Evolutionary conservation across 768 basidiomycete genomes (phyloP), one percentile per base, ranked within the genome.

Genomic region (Tephrocybe sp.): DNA sequence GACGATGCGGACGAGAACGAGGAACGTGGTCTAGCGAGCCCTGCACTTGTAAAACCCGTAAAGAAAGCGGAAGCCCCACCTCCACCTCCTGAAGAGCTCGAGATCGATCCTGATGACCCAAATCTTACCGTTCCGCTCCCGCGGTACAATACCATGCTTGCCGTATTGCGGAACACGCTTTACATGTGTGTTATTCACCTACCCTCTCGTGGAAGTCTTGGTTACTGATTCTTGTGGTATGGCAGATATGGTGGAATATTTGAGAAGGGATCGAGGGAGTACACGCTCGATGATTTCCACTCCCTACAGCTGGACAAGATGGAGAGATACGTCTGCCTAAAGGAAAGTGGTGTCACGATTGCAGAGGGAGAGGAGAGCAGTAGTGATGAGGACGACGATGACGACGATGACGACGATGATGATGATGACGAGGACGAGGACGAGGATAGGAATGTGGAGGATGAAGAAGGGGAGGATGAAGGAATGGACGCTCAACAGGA

Each of bases 261-360:
- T 58, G 94, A 96, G 66, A 77, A 81, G 14, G 88, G 90, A 0
- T 76, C 87, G 11, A 79, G 83, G 20, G 93, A 97, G 66, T 93
- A 89, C 58, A 95, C 93, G 0, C 73, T 97, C 5, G 92, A 94
- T 62, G 94, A 96, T 60, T 97, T 95, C 61, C 75, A 93, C 67
- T 74, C 80, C 1, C 68, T 97, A 10, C 80, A 84, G 51, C 74
- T 97, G 17, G 92, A 94, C 61, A 95, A 95, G 65, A 71, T 95
- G 68, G 93, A 95, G 34, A 70, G 77, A 9, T 95, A 81, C 61
- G 65, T 74, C 1, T 93, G 91, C 58, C 72, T 94, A 60, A 90
- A 87, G 66, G 72, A 78, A 41, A 85, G 82, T 47, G 82, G 73
- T 5, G 69, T 87, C 7, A 65, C 80, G 18, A 82, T 91, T 45